These are phyloP conservation scores for Aspergillus arachidicola DNA, from an alignment of 2,329 filamentous ascomycete species.

Conservation along the genomic window DNA sequence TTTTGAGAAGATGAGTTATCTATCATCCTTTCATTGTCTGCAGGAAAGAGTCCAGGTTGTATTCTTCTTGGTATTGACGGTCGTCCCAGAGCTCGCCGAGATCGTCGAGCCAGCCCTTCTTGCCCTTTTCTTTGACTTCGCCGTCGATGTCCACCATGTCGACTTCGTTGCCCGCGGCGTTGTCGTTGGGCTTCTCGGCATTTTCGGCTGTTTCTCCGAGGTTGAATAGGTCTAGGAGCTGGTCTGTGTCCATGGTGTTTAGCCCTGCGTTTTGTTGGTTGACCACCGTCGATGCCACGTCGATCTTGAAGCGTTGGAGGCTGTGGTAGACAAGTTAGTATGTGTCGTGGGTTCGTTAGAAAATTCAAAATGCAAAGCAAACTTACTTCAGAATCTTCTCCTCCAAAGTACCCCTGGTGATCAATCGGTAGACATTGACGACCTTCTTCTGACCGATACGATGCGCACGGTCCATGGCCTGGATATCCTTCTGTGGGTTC, in stretches of 20 bases:
- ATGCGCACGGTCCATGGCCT: slow-evolving; percentile 98
- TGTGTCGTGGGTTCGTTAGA: neutral
- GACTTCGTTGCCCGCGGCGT: slow-evolving; percentile 53
- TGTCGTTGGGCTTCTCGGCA: slow-evolving; percentile 62
- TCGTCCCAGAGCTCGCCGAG: slow-evolving; percentile 97
- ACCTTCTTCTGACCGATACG: slow-evolving; percentile 99
- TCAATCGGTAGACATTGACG: slow-evolving; percentile 96
- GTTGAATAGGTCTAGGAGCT: slow-evolving; percentile 95
- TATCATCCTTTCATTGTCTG: slow-evolving; percentile 76
- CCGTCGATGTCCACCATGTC: slow-evolving; percentile 95
- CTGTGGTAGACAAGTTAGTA: slow-evolving; percentile 48
- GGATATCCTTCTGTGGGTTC: slow-evolving; percentile 98
- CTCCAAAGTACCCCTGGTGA: slow-evolving; percentile 92
- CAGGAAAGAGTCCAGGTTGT: slow-evolving; percentile 92
- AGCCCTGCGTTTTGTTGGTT: slow-evolving; percentile 98
- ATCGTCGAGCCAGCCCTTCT: slow-evolving; percentile 95
- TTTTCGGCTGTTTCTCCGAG: slow-evolving; percentile 69
- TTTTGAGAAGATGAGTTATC: neutral
- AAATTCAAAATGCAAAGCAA: neutral
- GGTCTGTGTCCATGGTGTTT: slow-evolving; percentile 95
- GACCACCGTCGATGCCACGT: slow-evolving; percentile 95
- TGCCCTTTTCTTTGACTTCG: slow-evolving; percentile 89
- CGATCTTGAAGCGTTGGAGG: slow-evolving; percentile 98
- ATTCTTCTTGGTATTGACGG: slow-evolving; percentile 96
- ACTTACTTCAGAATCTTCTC: slow-evolving; percentile 90